These are phyloP conservation scores for Chlorella sp. DNA, from an alignment of 139 green algal genomes.

Conservation along the genomic window DNA sequence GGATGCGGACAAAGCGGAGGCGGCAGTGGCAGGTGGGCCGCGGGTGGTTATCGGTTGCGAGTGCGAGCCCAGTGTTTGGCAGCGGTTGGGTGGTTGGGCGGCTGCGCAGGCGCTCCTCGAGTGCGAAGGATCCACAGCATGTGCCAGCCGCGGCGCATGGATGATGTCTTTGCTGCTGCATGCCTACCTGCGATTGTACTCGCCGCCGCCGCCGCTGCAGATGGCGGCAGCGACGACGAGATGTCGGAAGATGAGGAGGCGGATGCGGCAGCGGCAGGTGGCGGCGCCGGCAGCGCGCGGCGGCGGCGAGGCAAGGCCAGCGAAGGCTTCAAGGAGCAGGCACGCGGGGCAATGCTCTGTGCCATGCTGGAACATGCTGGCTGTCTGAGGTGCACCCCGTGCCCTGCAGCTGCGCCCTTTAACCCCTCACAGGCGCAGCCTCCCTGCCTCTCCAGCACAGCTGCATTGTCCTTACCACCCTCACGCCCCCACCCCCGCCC, in stretches of 20 bases:
- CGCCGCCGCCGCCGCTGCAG: constrained; percentile 20
- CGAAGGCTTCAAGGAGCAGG: constrained; percentile 83
- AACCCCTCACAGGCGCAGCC: too few relatives aligned
- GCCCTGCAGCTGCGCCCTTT: too few relatives aligned
- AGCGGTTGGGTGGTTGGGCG: too few relatives aligned
- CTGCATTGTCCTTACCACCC: too few relatives aligned
- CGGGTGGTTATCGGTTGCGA: not conserved
- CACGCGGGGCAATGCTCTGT: not conserved
- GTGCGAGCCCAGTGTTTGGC: not conserved
- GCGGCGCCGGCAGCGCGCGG: constrained; percentile 26
- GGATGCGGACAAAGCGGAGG: constrained; percentile 32
- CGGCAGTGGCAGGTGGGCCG: constrained; percentile 39
- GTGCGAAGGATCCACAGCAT: too few relatives aligned
- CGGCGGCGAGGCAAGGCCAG: constrained; percentile 36
- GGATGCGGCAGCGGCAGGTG: constrained; percentile 47
- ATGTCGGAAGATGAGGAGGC: constrained; percentile 46
- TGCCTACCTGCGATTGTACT: too few relatives aligned
- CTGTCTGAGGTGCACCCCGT: not conserved
- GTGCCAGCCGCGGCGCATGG: too few relatives aligned
- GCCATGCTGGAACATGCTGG: not conserved
- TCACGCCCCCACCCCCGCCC: not conserved
- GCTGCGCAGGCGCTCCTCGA: too few relatives aligned
- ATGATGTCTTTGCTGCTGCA: too few relatives aligned
- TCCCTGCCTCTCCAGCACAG: too few relatives aligned
- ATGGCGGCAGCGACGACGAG: constrained; percentile 39